Conservation (phyloP, 164 flowering plant species). For the Tetracentron sinense region DNA sequence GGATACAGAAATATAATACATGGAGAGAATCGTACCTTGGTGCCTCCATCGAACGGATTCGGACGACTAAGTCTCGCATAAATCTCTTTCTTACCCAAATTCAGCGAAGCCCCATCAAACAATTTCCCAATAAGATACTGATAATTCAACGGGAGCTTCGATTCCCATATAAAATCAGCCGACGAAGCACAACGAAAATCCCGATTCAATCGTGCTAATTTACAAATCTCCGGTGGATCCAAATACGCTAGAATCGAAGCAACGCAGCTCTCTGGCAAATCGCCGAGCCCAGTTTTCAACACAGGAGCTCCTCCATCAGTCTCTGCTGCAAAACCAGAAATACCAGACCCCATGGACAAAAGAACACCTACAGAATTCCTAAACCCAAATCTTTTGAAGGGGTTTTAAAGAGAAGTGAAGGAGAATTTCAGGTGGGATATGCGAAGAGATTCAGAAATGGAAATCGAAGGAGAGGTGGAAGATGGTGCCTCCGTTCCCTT, state of each 20-base stretch:
- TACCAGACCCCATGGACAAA: slow-evolving; percentile 39
- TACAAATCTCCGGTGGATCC: slow-evolving; percentile 71
- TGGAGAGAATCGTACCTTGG: no score
- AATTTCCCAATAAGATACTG: slow-evolving; percentile 32
- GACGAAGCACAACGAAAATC: slow-evolving; percentile 73
- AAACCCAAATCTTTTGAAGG: background rate
- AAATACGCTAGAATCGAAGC: slow-evolving; percentile 52
- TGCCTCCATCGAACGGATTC: no score
- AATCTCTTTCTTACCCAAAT: slow-evolving; percentile 51
- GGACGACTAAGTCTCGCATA: no score
- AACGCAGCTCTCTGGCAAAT: slow-evolving; percentile 81
- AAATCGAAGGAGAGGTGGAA: no score
- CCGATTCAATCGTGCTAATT: slow-evolving; percentile 54
- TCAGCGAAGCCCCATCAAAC: slow-evolving; percentile 24
- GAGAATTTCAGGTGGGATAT: no score
- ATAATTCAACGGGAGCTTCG: slow-evolving; percentile 75
- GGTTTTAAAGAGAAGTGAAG: no score
- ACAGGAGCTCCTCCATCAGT: background rate
- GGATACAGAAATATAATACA: no score
- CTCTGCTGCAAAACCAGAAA: slow-evolving; percentile 20
- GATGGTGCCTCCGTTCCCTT: no score
- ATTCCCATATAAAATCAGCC: slow-evolving; percentile 92
- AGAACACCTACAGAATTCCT: background rate
- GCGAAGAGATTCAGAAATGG: no score
- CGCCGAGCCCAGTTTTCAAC: slow-evolving; percentile 50